Percentiles rank a stretch among this genome's conserved stretches.
phyloP scores from a whole-genome alignment of 164 flowering plant species.

The Tetracentron sinense region DNA sequence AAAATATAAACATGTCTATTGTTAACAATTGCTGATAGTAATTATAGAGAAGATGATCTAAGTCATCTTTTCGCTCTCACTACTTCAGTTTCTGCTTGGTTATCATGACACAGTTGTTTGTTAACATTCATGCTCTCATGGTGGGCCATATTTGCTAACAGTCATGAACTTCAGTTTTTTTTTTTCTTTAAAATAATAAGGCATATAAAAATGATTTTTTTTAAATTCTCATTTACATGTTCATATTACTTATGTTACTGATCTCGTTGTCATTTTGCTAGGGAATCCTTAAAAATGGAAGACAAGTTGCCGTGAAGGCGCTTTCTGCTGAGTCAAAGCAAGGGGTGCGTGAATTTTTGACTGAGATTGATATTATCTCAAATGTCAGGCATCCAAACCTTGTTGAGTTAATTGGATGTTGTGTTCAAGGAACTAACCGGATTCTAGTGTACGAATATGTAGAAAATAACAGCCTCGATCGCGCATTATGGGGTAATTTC shows the following conservation, averaged over 20 bases:
- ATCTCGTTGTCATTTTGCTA: conserved; percentile 21
- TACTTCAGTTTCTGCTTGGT: too few species aligned
- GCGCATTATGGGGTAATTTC: conserved; percentile 50
- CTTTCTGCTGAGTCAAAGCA: conserved; percentile 72
- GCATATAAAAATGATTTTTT: too few species aligned
- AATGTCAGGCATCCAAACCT: conserved; percentile 73
- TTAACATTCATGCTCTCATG: too few species aligned
- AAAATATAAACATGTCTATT: too few species aligned
- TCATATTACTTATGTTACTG: too few species aligned
- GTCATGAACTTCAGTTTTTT: too few species aligned
- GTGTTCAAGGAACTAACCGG: conserved; percentile 47
- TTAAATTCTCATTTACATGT: background rate
- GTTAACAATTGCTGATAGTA: too few species aligned
- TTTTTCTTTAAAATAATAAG: too few species aligned
- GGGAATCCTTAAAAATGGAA: conserved; percentile 55
- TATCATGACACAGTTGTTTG: too few species aligned
- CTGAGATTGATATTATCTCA: conserved; percentile 59
- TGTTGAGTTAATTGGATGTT: conserved; percentile 70
- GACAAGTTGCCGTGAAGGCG: conserved; percentile 57
- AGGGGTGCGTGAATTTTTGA: conserved; percentile 63
- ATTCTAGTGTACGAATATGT: conserved; percentile 70
- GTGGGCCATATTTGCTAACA: too few species aligned
- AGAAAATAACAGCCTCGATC: conserved; percentile 73
- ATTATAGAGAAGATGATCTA: too few species aligned
- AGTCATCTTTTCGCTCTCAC: too few species aligned